Evolutionary conservation across 768 basidiomycete genomes (phyloP), one percentile per base, ranked within the genome.

Genomic region (Lepiota subincarnata): DNA sequence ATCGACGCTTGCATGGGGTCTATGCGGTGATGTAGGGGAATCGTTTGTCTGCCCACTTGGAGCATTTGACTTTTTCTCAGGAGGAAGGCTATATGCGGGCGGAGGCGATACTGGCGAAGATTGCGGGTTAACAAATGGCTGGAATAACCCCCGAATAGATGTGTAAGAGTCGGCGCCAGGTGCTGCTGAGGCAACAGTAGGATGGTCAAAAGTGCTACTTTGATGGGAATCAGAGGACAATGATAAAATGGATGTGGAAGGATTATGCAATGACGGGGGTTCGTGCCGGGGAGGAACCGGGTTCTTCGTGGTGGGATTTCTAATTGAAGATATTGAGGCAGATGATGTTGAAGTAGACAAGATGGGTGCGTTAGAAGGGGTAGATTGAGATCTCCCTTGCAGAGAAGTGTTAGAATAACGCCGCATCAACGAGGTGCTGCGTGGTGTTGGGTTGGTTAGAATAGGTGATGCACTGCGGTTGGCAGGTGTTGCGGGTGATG

Each of bases 21-120:
- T 24, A 34, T 64, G 64, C 19, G 28, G 14, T 20, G 53, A 48
- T 19, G 35, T 35, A 7, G 46, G 0, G 67, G 73, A 24, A 18
- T 44, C 35, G 37, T 48, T 28, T 28, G 26, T 28, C 26, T 28
- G 26, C 26, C 26, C 26, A 28, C 26, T 28, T 4, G 26, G 26
- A 28, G 7, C 26, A 28, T 4, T 28, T 28, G 7, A 28, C 26
- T 28, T 28, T 28, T 28, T 28, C 26, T 28, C 26, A 7, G 26
- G 16, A 36, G 55, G 50, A 43, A 44, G 49, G 43, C 59, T 63
- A 39, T 80, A 80, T 1, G 80, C 76, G 2, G 80, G 78, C 0
- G n/a, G n/a, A n/a, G 79, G 80, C 6, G 26, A 28, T 28, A 28
- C 7, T 28, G 78, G 77, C 4, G 78, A 57, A 55, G n/a, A n/a